Conservation (phyloP, 1,139 yeast species). For the Protomyces inouyei region DNA sequence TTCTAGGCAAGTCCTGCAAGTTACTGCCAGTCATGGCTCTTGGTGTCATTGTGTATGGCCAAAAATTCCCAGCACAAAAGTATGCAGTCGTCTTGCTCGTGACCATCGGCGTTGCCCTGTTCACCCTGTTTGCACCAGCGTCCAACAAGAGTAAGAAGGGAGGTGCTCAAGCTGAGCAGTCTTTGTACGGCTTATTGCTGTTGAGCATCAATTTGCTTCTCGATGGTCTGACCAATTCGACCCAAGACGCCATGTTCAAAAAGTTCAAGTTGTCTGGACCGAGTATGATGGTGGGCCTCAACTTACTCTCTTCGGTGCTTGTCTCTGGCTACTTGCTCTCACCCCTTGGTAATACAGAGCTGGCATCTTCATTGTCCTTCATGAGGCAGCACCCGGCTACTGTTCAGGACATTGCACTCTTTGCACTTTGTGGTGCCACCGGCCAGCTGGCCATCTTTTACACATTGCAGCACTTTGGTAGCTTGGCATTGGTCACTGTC, state of each 20-base stretch:
- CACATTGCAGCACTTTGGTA: conserved; percentile 77
- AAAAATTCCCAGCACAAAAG: conserved; percentile 69
- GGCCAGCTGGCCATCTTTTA: conserved; percentile 90
- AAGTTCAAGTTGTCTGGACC: conserved; percentile 63
- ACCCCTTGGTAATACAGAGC: conserved; percentile 32
- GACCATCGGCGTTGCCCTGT: conserved; percentile 73
- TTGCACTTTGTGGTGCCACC: conserved; percentile 75
- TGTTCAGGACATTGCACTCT: conserved; percentile 55
- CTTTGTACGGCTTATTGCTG: conserved; percentile 55
- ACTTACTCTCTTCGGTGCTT: conserved; percentile 50
- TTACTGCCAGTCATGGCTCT: conserved; percentile 86
- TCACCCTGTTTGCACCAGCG: conserved; percentile 51
- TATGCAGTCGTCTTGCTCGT: conserved; percentile 70
- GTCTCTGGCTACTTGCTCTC: conserved; percentile 44
- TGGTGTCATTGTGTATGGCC: conserved; percentile 67
- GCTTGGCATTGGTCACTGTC: conserved; percentile 78
- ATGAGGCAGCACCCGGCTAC: conserved; percentile 50
- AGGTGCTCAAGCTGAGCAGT: conserved; percentile 35
- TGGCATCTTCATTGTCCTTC: conserved; percentile 47
- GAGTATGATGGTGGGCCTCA: conserved; percentile 78
- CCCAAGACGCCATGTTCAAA: conserved; percentile 76
- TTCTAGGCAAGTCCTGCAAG: conserved; percentile 89
- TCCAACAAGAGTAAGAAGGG: conserved; percentile 35
- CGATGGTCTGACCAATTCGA: conserved; percentile 89
- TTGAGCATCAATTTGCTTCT: conserved; percentile 62